Evolutionary conservation across 1,284 basidiomycete species (phyloP), one percentile per base, ranked within the genome.

Genomic region (Marasmius sp.): DNA sequence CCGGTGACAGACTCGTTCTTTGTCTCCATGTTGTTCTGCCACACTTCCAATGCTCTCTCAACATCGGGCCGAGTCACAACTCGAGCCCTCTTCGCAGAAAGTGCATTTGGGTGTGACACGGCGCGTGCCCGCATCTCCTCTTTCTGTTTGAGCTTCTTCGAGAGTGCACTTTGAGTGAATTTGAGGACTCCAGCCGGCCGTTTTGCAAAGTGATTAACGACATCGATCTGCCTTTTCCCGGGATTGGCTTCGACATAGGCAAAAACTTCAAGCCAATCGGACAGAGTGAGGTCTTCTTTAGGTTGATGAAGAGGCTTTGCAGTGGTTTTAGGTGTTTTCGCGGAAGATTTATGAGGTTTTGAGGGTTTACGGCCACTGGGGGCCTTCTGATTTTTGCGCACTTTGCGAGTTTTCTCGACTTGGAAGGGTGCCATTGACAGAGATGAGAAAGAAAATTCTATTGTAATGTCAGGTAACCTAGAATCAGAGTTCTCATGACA

Each of bases 21-120:
- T 18, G 66, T 63, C 61, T 74, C 69, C 70, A 75, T 72, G 48
- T 69, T 59, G 47, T 66, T 55, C 16, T 70, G 60, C 75, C 75
- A 78, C 1, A 72, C 55, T 10, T 64, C 47, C 11, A 78, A 64
- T 0, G 73, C 70, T n/a, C 59, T 11, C 34, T 76, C 71, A 22
- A 77, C 72, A 57, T 75, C 69, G 0, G 73, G 72, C 5, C 56
- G 54, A 11, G 69, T 69, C 12, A 72, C 70, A 20, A 71, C 59
- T 7, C 63, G 66, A 22, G 57, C 59, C 5, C 65, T 56, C 52
- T 70, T 69, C 38, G 9, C 39, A 9, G 39, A 41, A 16, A 41
- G 39, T 41, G 39, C 39, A 41, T 41, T 41, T 9, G 39, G 39
- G 16, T 41, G 16, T 41, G 9, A 9, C 9, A 16, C 39, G 16